Evolutionary conservation across 305 asterid genomes (phyloP).

Genomic region (Fraxinus paxiana): DNA sequence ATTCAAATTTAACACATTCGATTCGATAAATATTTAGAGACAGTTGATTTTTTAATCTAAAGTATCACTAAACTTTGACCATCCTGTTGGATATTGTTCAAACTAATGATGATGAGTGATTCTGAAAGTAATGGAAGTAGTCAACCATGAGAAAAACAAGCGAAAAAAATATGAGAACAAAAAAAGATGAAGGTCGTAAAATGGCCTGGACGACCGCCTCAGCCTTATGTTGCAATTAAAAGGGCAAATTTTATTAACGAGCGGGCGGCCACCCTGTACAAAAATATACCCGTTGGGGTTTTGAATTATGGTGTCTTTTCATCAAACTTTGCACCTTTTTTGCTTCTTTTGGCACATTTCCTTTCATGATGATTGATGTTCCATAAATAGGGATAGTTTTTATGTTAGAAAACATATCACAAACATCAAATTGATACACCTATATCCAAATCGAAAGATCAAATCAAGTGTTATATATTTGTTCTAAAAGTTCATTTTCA

Average conservation of each 20-base stretch:
- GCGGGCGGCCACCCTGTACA: background rate
- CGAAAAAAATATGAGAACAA: too few relatives aligned
- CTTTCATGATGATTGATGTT: background rate
- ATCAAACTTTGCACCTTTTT: background rate
- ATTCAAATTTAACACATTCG: background rate
- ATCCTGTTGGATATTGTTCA: background rate
- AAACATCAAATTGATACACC: background rate
- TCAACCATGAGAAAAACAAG: background rate
- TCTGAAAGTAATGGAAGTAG: too few relatives aligned
- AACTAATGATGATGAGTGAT: too few relatives aligned
- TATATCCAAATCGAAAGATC: background rate
- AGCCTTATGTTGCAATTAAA: background rate
- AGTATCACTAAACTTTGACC: background rate
- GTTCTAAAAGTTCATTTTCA: background rate
- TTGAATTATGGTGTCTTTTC: background rate
- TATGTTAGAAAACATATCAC: background rate
- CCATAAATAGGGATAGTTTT: too few relatives aligned
- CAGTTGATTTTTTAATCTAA: background rate
- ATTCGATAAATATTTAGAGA: background rate
- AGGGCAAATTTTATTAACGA: background rate
- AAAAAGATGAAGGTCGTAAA: too few relatives aligned
- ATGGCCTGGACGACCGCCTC: background rate
- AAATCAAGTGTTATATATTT: background rate
- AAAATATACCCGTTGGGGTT: background rate
- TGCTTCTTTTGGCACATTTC: background rate